These are phyloP conservation scores for Falciphora oryzae DNA, from an alignment of 2,329 filamentous ascomycete species.

Conservation along the genomic window DNA sequence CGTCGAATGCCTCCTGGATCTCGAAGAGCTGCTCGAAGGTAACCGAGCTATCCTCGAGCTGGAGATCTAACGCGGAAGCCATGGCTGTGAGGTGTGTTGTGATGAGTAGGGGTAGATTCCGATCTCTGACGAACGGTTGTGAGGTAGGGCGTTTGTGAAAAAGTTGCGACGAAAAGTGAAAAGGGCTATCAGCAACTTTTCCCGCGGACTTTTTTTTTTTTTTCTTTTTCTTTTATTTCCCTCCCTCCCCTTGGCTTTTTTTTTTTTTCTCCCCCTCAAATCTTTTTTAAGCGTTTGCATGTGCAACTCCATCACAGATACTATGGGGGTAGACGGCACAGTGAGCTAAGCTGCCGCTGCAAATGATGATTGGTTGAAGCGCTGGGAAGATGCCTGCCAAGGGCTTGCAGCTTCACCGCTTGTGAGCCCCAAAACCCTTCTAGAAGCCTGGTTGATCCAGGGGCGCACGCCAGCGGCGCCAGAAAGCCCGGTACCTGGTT, in stretches of 20 bases:
- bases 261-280: neutral
- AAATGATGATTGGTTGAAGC: neutral
- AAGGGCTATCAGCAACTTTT: neutral
- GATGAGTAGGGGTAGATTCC: neutral
- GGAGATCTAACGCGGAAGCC: neutral
- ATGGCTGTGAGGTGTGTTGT: neutral
- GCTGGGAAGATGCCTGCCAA: neutral
- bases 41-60: conserved; percentile 29
- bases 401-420: neutral
- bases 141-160: neutral
- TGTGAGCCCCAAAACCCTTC: neutral
- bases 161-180: neutral
- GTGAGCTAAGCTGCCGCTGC: neutral
- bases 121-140: neutral
- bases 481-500: neutral
- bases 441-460: neutral
- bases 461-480: neutral
- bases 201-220: neutral
- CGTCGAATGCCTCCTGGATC: conserved; percentile 78
- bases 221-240: neutral
- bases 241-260: neutral
- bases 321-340: neutral
- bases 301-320: neutral
- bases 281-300: neutral
- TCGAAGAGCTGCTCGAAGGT: conserved; percentile 72